Base-by-base conservation (phyloP, 306 rosid species). In the Casuarina equisetifolia region DNA sequence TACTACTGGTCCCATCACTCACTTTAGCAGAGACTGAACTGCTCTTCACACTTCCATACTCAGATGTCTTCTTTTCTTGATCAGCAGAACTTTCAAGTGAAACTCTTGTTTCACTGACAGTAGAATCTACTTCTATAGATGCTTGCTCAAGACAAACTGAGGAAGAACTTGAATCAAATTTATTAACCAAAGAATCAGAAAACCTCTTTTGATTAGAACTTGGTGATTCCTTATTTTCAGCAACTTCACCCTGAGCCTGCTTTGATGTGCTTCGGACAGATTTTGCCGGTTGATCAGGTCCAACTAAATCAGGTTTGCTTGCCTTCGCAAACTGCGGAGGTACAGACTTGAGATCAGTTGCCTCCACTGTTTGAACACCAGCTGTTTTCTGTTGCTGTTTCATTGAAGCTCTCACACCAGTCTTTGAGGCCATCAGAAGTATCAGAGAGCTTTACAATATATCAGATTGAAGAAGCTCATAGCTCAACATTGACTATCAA, bases 11-110 rank as follows among this genome's bases (percentile, higher is more conserved):
- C 59, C 96, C 97, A 62, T 91, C 97, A 32, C 98, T 94, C 55
- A 86, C 97, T 86, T 94, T 92, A 57, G 90, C 96, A 9, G 97
- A 90, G 70, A 90, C 91, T 44, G 92, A 91, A 83, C 96, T 91
- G 87, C 64, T 80, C 86, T 91, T 93, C 75, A 93, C 94, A 58
- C 93, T 94, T 72, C 90, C 94, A 82, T 88, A 86, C 82, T 83
- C 98, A 0, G 92, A 94, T 8, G 86, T 89, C 89, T 92, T 94
- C 81, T 89, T 92, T 48, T 90, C 98, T 62, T 88, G 96, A 63
- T 86, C 91, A 66, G 84, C 52, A 49, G 90, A 83, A 79, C 84
- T 89, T 76, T 81, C 91, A 78, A 77, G 89, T 3, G 89, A 91
- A 62, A 90, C 91, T 78, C 78, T 81, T 75, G 80, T 88, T 67